These are phyloP conservation scores for Hyphopichia burtonii DNA, from an alignment of 1,139 yeast species.

Conservation along the genomic window DNA sequence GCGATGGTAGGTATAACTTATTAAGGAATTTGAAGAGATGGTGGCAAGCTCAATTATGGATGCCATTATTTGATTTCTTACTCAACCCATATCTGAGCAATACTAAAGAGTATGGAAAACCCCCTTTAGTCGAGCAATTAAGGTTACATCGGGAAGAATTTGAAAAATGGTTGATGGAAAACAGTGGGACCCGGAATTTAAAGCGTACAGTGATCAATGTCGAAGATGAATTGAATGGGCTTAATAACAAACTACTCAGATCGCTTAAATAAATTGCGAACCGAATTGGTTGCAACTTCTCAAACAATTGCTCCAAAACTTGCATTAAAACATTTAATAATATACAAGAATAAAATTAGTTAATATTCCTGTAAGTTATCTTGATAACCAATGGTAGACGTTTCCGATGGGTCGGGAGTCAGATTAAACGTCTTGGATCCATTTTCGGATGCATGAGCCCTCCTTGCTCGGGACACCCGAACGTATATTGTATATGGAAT, in stretches of 20 bases:
- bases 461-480: too few relatives aligned
- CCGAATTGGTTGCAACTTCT: too few relatives aligned
- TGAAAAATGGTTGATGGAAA: conserved; percentile 43
- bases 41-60: conserved; percentile 78
- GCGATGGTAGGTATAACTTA: conserved; percentile 32
- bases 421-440: too few relatives aligned
- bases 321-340: too few relatives aligned
- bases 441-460: too few relatives aligned
- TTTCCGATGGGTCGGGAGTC: too few relatives aligned
- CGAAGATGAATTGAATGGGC: conserved; percentile 20
- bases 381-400: too few relatives aligned
- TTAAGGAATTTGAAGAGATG: conserved; percentile 60
- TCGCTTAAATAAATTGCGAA: not conserved
- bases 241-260: conserved; percentile 10
- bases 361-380: too few relatives aligned
- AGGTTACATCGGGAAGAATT: conserved; percentile 35
- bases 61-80: conserved; percentile 58
- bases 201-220: conserved; percentile 17
- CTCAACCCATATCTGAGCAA: conserved; percentile 51
- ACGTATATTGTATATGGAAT: too few relatives aligned
- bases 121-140: conserved; percentile 44
- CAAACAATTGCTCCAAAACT: too few relatives aligned
- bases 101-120: conserved; percentile 10
- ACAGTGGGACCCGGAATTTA: conserved; percentile 16
- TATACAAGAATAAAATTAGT: too few relatives aligned